A percentile compares a stretch with the other conserved stretches of the same genome.
These are phyloP conservation scores for Fraxinus greggii DNA, from an alignment of 305 asterid genomes.

Conservation along the genomic window DNA sequence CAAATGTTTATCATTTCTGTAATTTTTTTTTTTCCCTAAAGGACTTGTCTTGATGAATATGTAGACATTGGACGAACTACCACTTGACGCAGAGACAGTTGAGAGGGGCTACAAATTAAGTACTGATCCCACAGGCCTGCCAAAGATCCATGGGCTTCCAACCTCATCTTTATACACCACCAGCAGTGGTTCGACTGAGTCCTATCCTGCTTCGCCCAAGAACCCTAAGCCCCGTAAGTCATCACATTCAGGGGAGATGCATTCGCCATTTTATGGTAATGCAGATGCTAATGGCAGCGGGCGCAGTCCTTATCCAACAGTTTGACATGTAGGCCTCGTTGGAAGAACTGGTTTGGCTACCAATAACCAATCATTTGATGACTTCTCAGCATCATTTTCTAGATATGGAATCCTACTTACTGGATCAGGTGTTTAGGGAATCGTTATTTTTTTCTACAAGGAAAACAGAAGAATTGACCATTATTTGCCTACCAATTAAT, in stretches of 20 bases:
- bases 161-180: constrained; percentile 60
- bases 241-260: constrained; percentile 76
- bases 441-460: constrained; percentile 35
- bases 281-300: constrained; percentile 71
- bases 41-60: neutral
- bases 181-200: constrained; percentile 52
- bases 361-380: constrained; percentile 23
- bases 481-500: constrained; percentile 17
- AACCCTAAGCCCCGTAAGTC: constrained; percentile 60
- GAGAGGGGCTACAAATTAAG: constrained; percentile 75
- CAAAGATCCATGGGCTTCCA: constrained; percentile 89
- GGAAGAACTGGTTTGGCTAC: neutral
- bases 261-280: constrained; percentile 44
- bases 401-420: constrained; percentile 16
- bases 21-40: neutral
- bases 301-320: constrained; percentile 48
- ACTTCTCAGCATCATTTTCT: constrained; percentile 7
- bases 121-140: constrained; percentile 76
- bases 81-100: constrained; percentile 76
- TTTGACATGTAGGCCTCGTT: constrained; percentile 41
- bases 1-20: neutral
- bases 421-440: constrained; percentile 31
- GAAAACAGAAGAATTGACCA: constrained; percentile 15
- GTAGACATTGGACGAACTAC: constrained; percentile 81
- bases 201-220: constrained; percentile 58